These are phyloP conservation scores for Metschnikowia vanudenii DNA, from an alignment of 805 yeast species.

Conservation along the genomic window DNA sequence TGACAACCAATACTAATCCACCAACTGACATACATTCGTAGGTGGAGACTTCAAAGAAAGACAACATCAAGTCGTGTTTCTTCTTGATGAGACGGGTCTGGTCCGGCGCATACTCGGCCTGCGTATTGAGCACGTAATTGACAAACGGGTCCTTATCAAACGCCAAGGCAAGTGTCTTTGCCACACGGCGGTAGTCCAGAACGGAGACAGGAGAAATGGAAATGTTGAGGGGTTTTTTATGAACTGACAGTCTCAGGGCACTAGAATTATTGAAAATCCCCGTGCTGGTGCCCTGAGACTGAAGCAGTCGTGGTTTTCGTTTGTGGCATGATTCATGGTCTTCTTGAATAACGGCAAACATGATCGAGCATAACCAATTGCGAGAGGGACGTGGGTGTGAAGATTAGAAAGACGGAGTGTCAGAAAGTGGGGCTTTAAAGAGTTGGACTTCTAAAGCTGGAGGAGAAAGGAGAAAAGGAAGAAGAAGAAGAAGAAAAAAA, in stretches of 20 bases:
- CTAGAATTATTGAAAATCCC: conserved; percentile 19
- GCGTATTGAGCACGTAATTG: conserved; percentile 45
- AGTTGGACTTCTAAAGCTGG: conserved; percentile 3
- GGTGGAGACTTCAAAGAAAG: conserved; percentile 52
- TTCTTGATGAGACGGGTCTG: conserved; percentile 26
- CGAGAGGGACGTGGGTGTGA: not conserved
- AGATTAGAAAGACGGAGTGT: not conserved
- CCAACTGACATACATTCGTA: conserved; percentile 52
- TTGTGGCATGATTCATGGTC: conserved; percentile 31
- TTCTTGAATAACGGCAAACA: conserved; percentile 29
- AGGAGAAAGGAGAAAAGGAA: not conserved
- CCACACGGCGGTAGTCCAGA: conserved; percentile 53
- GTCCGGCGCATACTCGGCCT: conserved; percentile 12
- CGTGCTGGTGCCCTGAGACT: conserved; percentile 35
- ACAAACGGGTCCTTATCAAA: conserved; percentile 56
- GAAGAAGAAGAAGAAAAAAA: not conserved
- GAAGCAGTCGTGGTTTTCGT: conserved; percentile 39
- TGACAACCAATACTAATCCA: conserved; percentile 50
- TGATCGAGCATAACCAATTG: conserved; percentile 16
- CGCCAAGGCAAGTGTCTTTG: conserved; percentile 51
- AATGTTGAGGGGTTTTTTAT: conserved; percentile 16
- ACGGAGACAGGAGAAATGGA: conserved; percentile 21
- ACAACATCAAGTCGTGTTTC: conserved; percentile 43
- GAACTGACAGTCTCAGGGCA: conserved; percentile 26
- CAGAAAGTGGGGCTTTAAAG: conserved; percentile 2